Base-by-base conservation (phyloP, 805 yeast species). In the Candida yuanshanica region DNA sequence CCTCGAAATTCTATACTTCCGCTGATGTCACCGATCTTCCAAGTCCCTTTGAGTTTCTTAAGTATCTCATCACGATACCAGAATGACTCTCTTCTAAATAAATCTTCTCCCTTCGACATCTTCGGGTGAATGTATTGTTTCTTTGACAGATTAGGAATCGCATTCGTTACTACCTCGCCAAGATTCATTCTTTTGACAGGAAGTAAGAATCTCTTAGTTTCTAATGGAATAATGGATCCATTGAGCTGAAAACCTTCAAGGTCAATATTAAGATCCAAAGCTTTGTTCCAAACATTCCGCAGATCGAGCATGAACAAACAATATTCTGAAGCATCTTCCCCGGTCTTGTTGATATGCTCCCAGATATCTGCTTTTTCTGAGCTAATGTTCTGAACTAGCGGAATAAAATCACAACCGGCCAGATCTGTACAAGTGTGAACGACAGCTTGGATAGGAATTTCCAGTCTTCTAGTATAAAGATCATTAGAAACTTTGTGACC, bases 1-100 rank as follows among this genome's bases (percentile, higher is more conserved):
- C 79, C 76, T 24, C 95, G 66, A 26, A 87, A 60, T 48, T 85
- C 91, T 35, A 87, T 69, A 17, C 59, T 56, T 1, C 95, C 95
- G 1, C 48, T 38, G 22, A 81, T 60, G 31, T 62, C 64, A 16
- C 60, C 64, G 4, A 67, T 59, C 18, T 52, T 53, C 99, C 99
- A 91, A 2, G 59, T 51, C 2, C 95, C 96, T 3, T 63, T 58
- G 5, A 93, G 51, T 13, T 66, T 65, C 35, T 72, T 67, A 39
- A 91, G 63, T 1, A 93, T 58, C 45, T 72, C 71, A 42, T 83
- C 79, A 43, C 95, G 65, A 47, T 83, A 75, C 99, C 99, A 91
- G 59, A 89, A 93, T 2, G 75, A 64, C 46, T 79, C 81, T 42
- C 78, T 69, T 62, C 78, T 74, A 39, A 68, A 73, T 34, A 51